Evolutionary conservation across 2,329 filamentous ascomycete species (phyloP), one percentile per base, ranked within the genome.

Genomic region (Leptographium lundbergii): DNA sequence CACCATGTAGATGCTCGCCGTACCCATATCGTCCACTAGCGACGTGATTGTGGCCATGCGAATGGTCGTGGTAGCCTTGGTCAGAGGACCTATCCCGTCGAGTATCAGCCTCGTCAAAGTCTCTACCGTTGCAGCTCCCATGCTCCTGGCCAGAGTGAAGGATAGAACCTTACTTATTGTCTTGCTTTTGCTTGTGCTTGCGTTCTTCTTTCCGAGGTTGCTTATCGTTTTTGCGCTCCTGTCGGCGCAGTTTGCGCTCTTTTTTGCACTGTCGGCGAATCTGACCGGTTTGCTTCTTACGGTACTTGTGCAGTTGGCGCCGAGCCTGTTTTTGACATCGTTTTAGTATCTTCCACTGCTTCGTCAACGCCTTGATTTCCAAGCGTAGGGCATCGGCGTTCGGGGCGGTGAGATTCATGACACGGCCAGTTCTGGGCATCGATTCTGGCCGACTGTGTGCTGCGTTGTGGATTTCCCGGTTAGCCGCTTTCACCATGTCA

Each of bases 321-420:
- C 65, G 69, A 50, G 67, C 61, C 59, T 65, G 65, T 59, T 63
- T 69, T 61, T 75, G 71, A 13, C 66, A 63, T 53, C 67, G 71
- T 67, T 74, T 75, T 34, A 72, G 66, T 0, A 65, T 66, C 63
- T 74, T 75, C 70, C 77, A 81, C 58, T 73, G 67, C 48, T 71
- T 68, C 57, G 71, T 71, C 32, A 82, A 66, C 3, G 65, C 67
- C 63, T 74, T 77, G 59, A 81, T 69, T 57, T 81, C 73, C 50
- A 69, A 70, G 19, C 73, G 67, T 36, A 81, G 67, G 2, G 67
- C 70, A 42, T 76, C 71, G 45, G 24, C 36, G 14, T 32, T 24
- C 22, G 42, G 6, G 25, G 7, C 4, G 6, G 27, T n/a, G 34
- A 22, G 13, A 5, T 24, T 25, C n/a, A 11, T 2, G 24, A 19